Percentiles rank a stretch among this genome's conserved stretches.
phyloP scores from a whole-genome alignment of 1,284 basidiomycete species.

The Moesziomyces antarcticus region DNA sequence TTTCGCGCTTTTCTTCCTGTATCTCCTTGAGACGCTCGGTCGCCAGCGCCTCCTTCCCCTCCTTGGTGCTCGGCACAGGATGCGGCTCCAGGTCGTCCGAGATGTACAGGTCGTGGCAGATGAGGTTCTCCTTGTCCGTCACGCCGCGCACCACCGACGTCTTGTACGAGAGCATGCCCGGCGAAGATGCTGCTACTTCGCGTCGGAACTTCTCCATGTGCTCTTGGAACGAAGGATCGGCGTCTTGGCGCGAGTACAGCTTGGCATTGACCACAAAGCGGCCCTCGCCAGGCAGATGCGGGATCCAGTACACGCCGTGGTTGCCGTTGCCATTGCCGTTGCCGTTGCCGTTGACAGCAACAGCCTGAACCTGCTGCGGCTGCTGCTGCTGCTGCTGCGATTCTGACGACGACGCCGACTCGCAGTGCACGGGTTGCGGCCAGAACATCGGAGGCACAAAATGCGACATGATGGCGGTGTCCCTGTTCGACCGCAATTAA shows the following conservation, averaged over 20 bases:
- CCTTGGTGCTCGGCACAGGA: constrained; percentile 25
- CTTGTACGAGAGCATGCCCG: constrained; percentile 62
- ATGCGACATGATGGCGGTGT: constrained; percentile 37
- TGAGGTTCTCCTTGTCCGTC: constrained; percentile 54
- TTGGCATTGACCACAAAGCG: constrained; percentile 61
- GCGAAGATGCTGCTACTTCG: constrained; percentile 57
- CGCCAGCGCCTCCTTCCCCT: constrained; percentile 21
- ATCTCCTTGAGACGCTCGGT: constrained; percentile 34
- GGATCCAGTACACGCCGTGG: constrained; percentile 49
- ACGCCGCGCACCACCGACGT: constrained; percentile 55
- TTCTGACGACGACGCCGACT: constrained; percentile 31
- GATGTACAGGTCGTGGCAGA: constrained; percentile 62
- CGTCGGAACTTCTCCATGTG: constrained; percentile 58
- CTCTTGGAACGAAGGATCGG: constrained; percentile 54
- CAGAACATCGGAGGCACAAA: constrained; percentile 49
- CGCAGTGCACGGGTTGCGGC: constrained; percentile 48
- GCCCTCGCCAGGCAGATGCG: constrained; percentile 61
- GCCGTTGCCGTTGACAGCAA: constrained; percentile 9
- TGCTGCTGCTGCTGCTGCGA: constrained; percentile 21
- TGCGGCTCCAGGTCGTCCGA: constrained; percentile 62
- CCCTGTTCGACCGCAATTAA: too few relatives aligned
- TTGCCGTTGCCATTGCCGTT: constrained; percentile 23
- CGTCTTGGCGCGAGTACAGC: constrained; percentile 57
- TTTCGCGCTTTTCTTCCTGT: constrained; percentile 34
- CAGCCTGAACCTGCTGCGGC: constrained; percentile 10